Base-by-base conservation (phyloP, 495 filamentous ascomycete genomes). In the Aspergillus homomorphus region DNA sequence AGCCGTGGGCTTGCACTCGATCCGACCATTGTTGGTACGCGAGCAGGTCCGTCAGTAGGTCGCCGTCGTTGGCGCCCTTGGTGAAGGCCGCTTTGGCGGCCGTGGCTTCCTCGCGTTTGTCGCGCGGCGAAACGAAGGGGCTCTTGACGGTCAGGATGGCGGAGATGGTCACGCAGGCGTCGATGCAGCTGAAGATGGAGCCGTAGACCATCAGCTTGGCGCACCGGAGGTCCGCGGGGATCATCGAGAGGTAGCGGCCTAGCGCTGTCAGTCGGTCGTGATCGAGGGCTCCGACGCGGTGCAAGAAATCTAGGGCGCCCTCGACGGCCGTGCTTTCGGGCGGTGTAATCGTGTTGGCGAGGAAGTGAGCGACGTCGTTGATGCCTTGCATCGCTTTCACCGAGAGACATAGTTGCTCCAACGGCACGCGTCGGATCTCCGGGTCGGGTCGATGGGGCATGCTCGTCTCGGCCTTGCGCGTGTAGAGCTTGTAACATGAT, bases 191-290 rank as follows among this genome's bases (percentile, higher is more conserved):
- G 66, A 98, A 98, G 45, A 91, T 93, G 1, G 91, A 88, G 16
- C 94, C 95, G 62, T 95, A 96, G 16, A 98, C 91, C 84, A 98
- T 89, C 8, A 98, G 82, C 71, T 98, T 98, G 19, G 88, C 89
- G 69, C 90, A 96, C 12, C 95, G 85, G 23, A 98, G 77, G 61
- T 98, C 94, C 1, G 95, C 91, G 3, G 94, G 94, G 43, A 98
- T 96, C 86, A 95, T 88, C 41, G 92, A 85, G 10, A 98, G 76
- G 73, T 98, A 93, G 46, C 89, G 83, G 42, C 94, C 94, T 1
- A 98, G 85, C 0, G 91, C 91, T 0, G 94, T 98, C 43, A 98
- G 77, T 57, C 89, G 85, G 53, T 90, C 83, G 28, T 88, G 88
- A 58, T 92, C 89, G 2, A 97, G 77, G 9, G 95, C 94, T 41